Base-by-base conservation (phyloP, 2,329 filamentous ascomycete genomes). In the Cercospora sp. region DNA sequence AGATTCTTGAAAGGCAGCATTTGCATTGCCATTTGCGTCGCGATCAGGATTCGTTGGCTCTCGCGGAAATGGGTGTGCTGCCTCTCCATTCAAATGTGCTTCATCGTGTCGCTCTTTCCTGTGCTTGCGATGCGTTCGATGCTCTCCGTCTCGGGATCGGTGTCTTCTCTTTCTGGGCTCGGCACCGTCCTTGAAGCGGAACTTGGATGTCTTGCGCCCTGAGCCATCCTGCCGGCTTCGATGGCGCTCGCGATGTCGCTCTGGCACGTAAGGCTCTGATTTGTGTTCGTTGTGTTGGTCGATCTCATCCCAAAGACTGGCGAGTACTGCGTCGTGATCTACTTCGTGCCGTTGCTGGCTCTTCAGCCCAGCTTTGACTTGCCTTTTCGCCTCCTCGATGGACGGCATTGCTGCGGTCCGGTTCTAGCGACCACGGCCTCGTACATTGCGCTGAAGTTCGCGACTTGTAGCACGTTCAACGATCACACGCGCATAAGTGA, bases 1-100 rank as follows among this genome's bases (percentile, higher is more conserved):
- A 0, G 93, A 97, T 79, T 97, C 92, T 31, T 92, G 90, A 79
- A 99, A 99, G 0, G 94, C 93, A 0, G 86, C 84, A 48, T 93
- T 89, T 0, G 92, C 85, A 73, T 91, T 87, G 16, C 91, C 82
- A 0, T 68, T 62, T 13, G 65, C 71, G 7, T 73, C 61, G 20
- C 60, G 65, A 31, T 74, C 69, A 6, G 69, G 65, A 30, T 72
- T 64, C 9, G 70, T 68, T 3, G 75, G 73, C 40, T 78, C 75
- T 45, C 76, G 76, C 13, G 76, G 76, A 55, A 78, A 78, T 10
- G 76, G 76, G 61, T 78, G 76, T 1, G 75, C 73, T n/a, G 71
- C 63, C 48, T 69, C 69, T 28, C 48, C 48, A 3, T 67, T 63
- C 13, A 6, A 53, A 1, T 60, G 31, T 7, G 65, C 64, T 7